Base-by-base conservation (phyloP, 371 early-diverging fungal species). In the Coemansia sp. region DNA sequence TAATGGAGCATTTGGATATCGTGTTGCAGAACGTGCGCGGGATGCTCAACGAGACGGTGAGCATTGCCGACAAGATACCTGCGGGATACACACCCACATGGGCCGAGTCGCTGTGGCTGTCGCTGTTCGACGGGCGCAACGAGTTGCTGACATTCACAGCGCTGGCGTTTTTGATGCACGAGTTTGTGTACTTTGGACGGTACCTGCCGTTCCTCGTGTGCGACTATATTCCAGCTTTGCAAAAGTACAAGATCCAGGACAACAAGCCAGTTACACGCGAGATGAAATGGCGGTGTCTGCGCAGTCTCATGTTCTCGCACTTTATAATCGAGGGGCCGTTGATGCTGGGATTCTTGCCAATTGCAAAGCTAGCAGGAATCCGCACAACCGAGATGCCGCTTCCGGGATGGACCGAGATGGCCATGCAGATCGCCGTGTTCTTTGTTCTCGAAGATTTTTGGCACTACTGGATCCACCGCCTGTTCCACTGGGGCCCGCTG, bases 191-290 rank as follows among this genome's bases (percentile, higher is more conserved):
- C 80, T 91, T 89, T 81, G 88, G 87, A 18, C 88, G 90, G 31
- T 91, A 87, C 72, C 53, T 91, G 50, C 92, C 92, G 31, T 92
- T 87, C 77, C 71, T 87, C 50, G 80, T 87, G 55, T 87, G 87
- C 66, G 90, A 89, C 75, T 82, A 77, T 66, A 86, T 91, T 52
- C 91, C 90, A 7, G 70, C 82, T 8, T 80, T 93, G 68, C 82
- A 87, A 55, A 85, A 90, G 80, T 95, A 91, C 86, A 92, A 90
- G 83, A 85, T 94, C 64, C 95, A 94, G 82, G 83, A 88, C 83
- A 85, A 84, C 58, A 90, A 91, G 80, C 81, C 79, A 27, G 88
- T 89, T 68, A 88, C 90, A 0, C 59, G 73, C 22, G 84, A 72
- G 52, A 85, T 88, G 68, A 85, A 88, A 72, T 89, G 89, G 88